A percentile compares a stretch with the other conserved stretches of the same genome.
These are phyloP conservation scores for Floccularia luteovirens DNA, from an alignment of 768 basidiomycete species.

Conservation along the genomic window DNA sequence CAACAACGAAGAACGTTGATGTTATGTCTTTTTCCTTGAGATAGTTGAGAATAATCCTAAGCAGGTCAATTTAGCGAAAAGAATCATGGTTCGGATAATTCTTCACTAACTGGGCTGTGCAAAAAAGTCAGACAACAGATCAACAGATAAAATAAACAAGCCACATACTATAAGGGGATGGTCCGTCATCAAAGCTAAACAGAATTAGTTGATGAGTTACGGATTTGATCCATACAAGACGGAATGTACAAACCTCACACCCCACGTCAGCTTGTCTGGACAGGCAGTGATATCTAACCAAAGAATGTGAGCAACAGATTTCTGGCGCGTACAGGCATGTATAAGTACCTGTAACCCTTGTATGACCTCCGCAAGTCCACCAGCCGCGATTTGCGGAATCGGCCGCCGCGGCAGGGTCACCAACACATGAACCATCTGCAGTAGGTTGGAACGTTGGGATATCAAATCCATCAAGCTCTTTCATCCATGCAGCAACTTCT, in stretches of 20 bases:
- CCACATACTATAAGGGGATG: constrained; percentile 68
- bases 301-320: background rate
- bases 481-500: constrained; percentile 70
- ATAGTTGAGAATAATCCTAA: constrained; percentile 64
- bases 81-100: constrained; percentile 1
- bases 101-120: constrained; percentile 40
- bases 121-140: constrained; percentile 4
- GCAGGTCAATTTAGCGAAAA: constrained; percentile 2
- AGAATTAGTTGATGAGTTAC: background rate
- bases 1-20: constrained; percentile 90
- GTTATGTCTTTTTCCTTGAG: constrained; percentile 52
- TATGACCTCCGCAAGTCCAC: constrained; percentile 86
- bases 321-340: background rate
- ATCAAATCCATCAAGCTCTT: constrained; percentile 60
- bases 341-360: constrained; percentile 35
- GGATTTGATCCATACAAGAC: constrained; percentile 3
- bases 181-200: constrained; percentile 78
- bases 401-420: constrained; percentile 46
- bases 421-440: constrained; percentile 58
- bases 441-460: constrained; percentile 66
- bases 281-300: constrained; percentile 54
- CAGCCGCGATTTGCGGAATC: constrained; percentile 65
- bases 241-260: constrained; percentile 39
- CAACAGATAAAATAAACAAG: background rate
- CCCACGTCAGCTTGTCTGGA: constrained; percentile 67